Conservation (phyloP, 78 protist genomes). For the Chrysochromulina tobinii region DNA sequence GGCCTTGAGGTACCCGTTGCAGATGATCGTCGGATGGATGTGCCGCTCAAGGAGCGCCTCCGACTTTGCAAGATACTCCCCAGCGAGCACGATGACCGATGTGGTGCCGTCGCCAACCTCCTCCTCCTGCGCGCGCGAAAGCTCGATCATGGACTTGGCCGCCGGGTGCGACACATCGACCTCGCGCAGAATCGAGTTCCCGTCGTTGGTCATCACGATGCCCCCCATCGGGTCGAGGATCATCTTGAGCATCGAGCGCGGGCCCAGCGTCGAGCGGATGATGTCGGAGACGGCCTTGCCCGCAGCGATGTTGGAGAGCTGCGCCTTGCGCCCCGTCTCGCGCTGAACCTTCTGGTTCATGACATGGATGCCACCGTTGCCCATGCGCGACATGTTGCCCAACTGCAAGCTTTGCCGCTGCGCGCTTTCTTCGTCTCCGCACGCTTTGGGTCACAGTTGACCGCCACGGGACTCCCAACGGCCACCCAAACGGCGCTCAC, state of each 20-base stretch:
- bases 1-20: conserved; percentile 75
- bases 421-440: too few relatives aligned
- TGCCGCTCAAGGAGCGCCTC: conserved; percentile 85
- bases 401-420: too few relatives aligned
- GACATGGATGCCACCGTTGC: too few relatives aligned
- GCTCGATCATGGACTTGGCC: conserved; percentile 93
- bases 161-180: conserved; percentile 98
- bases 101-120: conserved; percentile 99
- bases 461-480: too few relatives aligned
- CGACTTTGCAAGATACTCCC: conserved; percentile 85
- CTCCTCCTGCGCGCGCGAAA: conserved; percentile 95
- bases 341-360: conserved; percentile 58
- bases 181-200: conserved; percentile 97
- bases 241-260: conserved; percentile 98
- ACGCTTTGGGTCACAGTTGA: too few relatives aligned
- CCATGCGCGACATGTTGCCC: too few relatives aligned
- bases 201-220: conserved; percentile 94
- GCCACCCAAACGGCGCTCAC: too few relatives aligned
- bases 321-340: conserved; percentile 91
- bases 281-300: conserved; percentile 95
- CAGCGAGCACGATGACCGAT: conserved; percentile 89
- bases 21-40: conserved; percentile 91
- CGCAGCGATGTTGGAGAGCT: conserved; percentile 88
- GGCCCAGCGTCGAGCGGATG: conserved; percentile 95
- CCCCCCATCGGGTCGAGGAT: conserved; percentile 97